Percentiles rank a stretch among this genome's conserved stretches.
Conservation (phyloP, 352 stramenopile species). For the Pythium plurisporium region DNA sequence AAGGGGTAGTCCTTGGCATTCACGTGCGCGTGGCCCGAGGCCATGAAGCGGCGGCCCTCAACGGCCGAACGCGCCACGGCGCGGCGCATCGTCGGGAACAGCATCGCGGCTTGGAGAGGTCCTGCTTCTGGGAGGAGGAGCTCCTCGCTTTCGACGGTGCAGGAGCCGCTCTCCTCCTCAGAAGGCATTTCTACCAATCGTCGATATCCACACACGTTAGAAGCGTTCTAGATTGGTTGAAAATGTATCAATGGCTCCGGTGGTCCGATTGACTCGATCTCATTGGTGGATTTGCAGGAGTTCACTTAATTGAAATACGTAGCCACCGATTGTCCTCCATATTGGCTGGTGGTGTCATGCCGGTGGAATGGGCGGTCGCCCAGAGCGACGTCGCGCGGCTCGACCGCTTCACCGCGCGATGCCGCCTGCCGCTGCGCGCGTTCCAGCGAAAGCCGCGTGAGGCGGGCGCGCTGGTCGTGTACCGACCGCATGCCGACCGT, state of each 20-base stretch:
- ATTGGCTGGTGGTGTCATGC: constrained; percentile 6
- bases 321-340: neutral
- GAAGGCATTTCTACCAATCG: constrained; percentile 14
- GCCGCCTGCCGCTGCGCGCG: constrained; percentile 31
- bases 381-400: constrained; percentile 17
- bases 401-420: constrained; percentile 60
- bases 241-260: constrained; percentile 1
- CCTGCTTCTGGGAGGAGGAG: neutral
- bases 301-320: neutral
- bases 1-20: constrained; percentile 65
- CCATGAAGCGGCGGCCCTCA: constrained; percentile 52
- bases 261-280: neutral
- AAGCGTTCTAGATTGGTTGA: constrained; percentile 12
- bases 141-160: constrained; percentile 18
- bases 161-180: constrained; percentile 19
- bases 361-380: constrained; percentile 18
- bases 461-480: constrained; percentile 36
- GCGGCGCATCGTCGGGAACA: constrained; percentile 48
- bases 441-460: constrained; percentile 31
- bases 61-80: constrained; percentile 26
- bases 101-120: constrained; percentile 7
- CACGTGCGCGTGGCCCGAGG: constrained; percentile 36
- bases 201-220: neutral
- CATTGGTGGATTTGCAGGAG: constrained; percentile 9
- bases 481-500: neutral